Evolutionary conservation across 495 filamentous ascomycete species (phyloP), one percentile per base, ranked within the genome.

Genomic region (Chaetomidium leptoderma): DNA sequence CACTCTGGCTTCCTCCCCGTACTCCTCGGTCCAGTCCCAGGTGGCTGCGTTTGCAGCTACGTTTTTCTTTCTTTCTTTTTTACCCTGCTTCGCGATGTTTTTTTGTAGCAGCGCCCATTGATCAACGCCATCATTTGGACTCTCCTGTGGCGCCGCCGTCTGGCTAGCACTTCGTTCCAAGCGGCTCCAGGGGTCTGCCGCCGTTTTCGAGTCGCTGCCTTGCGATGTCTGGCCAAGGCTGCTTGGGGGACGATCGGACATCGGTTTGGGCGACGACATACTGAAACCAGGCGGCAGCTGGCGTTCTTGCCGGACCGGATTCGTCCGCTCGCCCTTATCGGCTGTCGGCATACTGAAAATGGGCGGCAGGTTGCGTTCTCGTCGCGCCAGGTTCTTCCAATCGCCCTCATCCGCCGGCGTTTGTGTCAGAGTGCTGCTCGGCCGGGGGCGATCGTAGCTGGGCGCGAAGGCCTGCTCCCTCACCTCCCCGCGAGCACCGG

Each of bases 21-120:
- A 32, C 8, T 58, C 16, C 23, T 61, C 54, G 7, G 58, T 46
- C 62, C 58, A 64, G 17, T 36, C 59, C 62, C 62, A 64, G 5
- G 21, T 17, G 8, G 24, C 24, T 4, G 10, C 3, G 16, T 44
- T 23, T 0, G 0, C 13, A 11, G 11, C 26, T 10, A 40, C 32
- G 1, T 14, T 23, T 7, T 6, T 9, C 11, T 46, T 29, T 29
- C 33, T 35, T 4, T 24, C 29, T 5, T 2, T 7, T 19, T 37
- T 16, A 14, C 6, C 4, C 29, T 13, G 13, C 16, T 26, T 13
- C 14, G 17, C 37, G 11, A 32, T 16, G 4, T n/a, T 24, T 1
- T 23, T 26, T 49, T 49, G 49, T 7, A 53, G 14, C 33, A 49
- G 16, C 42, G 21, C 19, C 33, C 42, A 58, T 26, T 35, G 40